These are phyloP conservation scores for Borovskyia barvae DNA, from an alignment of 208 protist genomes.

Conservation along the genomic window DNA sequence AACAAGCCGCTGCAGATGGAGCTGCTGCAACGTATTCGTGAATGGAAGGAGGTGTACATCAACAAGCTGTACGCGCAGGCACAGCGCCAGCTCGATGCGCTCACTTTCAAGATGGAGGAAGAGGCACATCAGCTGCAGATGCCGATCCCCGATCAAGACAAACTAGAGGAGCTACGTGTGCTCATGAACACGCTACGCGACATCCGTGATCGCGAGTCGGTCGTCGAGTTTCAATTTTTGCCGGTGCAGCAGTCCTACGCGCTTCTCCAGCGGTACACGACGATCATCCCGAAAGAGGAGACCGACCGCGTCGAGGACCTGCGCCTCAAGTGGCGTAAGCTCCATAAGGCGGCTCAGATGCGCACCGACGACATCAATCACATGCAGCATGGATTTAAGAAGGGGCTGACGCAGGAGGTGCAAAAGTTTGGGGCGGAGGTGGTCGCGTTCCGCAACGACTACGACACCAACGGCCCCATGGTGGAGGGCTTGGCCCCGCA, in stretches of 20 bases:
- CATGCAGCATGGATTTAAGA: constrained; percentile 94
- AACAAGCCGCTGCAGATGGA: constrained; percentile 94
- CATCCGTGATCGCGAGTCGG: constrained; percentile 90
- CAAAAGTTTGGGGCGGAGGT: constrained; percentile 93
- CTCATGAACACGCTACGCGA: constrained; percentile 92
- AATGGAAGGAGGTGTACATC: constrained; percentile 95
- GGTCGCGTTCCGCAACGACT: constrained; percentile 94
- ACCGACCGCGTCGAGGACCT: constrained; percentile 94
- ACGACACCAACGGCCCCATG: constrained; percentile 95
- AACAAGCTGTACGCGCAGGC: constrained; percentile 93
- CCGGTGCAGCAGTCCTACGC: constrained; percentile 94
- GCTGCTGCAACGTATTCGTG: constrained; percentile 81
- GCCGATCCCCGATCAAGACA: constrained; percentile 93
- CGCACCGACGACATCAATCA: constrained; percentile 88
- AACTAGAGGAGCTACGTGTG: constrained; percentile 93
- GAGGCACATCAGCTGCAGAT: constrained; percentile 80
- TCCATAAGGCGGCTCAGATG: constrained; percentile 75
- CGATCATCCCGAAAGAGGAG: constrained; percentile 96
- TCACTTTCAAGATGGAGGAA: constrained; percentile 95
- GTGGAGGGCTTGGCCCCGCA: constrained; percentile 90
- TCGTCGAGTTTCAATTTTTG: constrained; percentile 93
- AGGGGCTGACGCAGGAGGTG: constrained; percentile 91
- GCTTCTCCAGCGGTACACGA: constrained; percentile 89
- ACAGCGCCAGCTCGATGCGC: constrained; percentile 80
- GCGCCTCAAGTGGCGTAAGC: constrained; percentile 90